phyloP scores from a whole-genome alignment of 2,329 filamentous ascomycete genomes.

The Arthrobotrys megalospora region DNA sequence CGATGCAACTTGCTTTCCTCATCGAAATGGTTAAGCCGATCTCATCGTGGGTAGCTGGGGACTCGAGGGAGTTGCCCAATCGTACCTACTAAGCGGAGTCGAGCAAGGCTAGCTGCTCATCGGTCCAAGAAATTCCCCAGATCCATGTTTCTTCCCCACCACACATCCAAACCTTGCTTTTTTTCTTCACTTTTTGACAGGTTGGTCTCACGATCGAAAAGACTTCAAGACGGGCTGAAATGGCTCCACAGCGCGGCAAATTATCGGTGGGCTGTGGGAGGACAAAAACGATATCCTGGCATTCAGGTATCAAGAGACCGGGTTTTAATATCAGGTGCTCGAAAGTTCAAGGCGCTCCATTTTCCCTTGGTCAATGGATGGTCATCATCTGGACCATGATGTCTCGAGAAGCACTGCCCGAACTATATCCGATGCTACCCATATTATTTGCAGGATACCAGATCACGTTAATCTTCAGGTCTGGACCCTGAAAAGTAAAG shows the following conservation, averaged over 20 bases:
- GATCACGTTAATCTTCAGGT: conserved; percentile 17
- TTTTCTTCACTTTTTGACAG: conserved; percentile 16
- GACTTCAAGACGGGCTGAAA: conserved; percentile 20
- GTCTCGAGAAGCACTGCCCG: not conserved
- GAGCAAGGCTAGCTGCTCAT: conserved; percentile 21
- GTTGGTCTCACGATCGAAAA: conserved; percentile 19
- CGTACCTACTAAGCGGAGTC: conserved; percentile 8
- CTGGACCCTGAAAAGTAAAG: conserved; percentile 43
- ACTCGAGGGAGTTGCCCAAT: conserved; percentile 9
- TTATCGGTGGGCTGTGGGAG: conserved; percentile 3
- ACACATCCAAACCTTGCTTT: conserved; percentile 34
- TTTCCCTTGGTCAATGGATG: not conserved
- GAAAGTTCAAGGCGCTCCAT: not conserved
- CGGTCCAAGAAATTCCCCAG: conserved; percentile 31
- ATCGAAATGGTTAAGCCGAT: conserved; percentile 18
- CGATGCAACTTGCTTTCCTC: not conserved
- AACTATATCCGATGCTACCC: conserved; percentile 32
- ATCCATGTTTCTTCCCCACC: conserved; percentile 53
- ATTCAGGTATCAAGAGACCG: not conserved
- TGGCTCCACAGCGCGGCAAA: conserved; percentile 26
- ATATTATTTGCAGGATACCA: not conserved
- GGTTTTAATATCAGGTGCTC: not conserved
- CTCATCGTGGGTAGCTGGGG: conserved; percentile 1
- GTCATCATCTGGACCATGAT: conserved; percentile 3
- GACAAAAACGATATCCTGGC: not conserved